Evolutionary conservation across 2,329 filamentous ascomycete genomes (phyloP).

Genomic region (Penicillium sp.): DNA sequence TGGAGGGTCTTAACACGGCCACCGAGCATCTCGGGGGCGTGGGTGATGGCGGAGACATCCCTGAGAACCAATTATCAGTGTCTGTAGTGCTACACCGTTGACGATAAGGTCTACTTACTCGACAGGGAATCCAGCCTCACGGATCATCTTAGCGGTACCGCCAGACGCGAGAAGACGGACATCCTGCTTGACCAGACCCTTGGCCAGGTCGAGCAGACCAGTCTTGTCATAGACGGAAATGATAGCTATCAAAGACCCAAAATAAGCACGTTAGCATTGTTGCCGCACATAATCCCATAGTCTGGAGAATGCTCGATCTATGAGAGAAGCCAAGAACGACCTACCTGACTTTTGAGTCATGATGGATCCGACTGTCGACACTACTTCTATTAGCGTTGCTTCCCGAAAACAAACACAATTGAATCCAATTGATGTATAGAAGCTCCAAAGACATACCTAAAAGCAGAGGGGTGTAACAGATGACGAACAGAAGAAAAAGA

Average conservation of each 20-base stretch:
- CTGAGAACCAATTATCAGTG: constrained; percentile 43
- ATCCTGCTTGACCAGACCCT: constrained; percentile 83
- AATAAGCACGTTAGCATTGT: constrained; percentile 15
- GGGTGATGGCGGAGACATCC: constrained; percentile 95
- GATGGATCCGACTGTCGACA: constrained; percentile 28
- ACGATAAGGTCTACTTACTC: constrained; percentile 59
- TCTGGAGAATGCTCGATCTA: constrained; percentile 20
- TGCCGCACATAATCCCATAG: constrained; percentile 17
- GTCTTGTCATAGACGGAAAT: constrained; percentile 99
- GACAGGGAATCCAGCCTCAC: constrained; percentile 91
- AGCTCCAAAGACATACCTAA: constrained; percentile 15
- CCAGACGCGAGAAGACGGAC: constrained; percentile 91
- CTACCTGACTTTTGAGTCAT: constrained; percentile 44
- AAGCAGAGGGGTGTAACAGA: constrained; percentile 17
- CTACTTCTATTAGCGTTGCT: constrained; percentile 18
- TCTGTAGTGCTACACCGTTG: background rate
- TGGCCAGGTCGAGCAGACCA: constrained; percentile 84
- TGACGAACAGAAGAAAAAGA: constrained; percentile 20
- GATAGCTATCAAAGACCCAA: constrained; percentile 58
- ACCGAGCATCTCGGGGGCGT: constrained; percentile 93
- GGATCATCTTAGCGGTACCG: constrained; percentile 92
- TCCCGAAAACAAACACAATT: background rate
- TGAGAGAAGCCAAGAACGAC: constrained; percentile 18
- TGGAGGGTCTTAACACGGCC: constrained; percentile 94
- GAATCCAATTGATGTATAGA: constrained; percentile 3